phyloP scores from a whole-genome alignment of 305 asterid species.

The Euphrasia arctica region DNA sequence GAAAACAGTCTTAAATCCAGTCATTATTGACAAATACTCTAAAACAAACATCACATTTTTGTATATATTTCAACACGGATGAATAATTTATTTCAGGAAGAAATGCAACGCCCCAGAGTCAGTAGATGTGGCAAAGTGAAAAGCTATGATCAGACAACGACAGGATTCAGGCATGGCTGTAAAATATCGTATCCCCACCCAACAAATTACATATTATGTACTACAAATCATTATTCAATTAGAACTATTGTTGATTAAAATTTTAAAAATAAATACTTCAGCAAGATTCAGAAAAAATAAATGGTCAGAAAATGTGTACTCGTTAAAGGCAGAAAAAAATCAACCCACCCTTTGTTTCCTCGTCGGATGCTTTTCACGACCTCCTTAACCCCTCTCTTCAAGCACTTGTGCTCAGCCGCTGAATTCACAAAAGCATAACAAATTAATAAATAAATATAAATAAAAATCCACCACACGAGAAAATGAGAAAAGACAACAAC shows the following conservation, averaged over 20 bases:
- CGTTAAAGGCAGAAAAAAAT: background rate
- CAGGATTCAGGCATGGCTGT: no score
- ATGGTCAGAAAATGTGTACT: no score
- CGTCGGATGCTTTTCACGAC: conserved; percentile 94
- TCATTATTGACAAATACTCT: background rate
- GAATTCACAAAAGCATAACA: conserved; percentile 24
- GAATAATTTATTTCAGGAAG: no score
- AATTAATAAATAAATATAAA: background rate
- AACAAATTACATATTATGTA: background rate
- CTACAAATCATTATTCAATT: background rate
- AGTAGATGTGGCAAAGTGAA: no score
- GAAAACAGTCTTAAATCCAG: background rate
- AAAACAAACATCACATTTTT: background rate
- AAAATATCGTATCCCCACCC: no score
- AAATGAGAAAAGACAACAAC: background rate
- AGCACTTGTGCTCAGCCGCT: conserved; percentile 95
- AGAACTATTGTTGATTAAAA: background rate
- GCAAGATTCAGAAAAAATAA: no score
- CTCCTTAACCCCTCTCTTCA: conserved; percentile 98
- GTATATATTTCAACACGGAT: background rate
- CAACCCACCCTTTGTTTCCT: conserved; percentile 76
- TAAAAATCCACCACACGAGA: background rate
- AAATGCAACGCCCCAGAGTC: no score
- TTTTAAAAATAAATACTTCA: no score
- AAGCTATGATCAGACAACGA: no score